Base-by-base conservation (phyloP, 2,329 filamentous ascomycete genomes). In the Phyllosticta capitalensis region DNA sequence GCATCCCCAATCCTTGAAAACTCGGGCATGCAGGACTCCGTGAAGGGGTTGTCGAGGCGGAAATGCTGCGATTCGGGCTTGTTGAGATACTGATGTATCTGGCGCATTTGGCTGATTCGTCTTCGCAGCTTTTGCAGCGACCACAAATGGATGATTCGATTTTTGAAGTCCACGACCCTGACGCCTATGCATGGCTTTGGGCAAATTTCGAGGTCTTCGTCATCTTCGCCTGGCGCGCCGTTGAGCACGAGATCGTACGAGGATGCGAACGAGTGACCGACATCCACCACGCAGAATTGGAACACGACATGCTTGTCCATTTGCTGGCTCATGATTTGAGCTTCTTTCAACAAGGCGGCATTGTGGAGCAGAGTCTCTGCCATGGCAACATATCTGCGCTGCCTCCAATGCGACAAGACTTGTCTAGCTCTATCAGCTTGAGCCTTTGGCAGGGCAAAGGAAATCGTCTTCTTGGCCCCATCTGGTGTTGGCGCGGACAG, bases 231-330 rank as follows among this genome's bases (percentile, higher is more conserved):
- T 0, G 88, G 87, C 50, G 96, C 85, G 20, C 90, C 92, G 67
- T 95, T 96, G 50, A 99, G 80, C 3, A 97, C 91, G 75, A 99
- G 87, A 72, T 99, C 94, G 74, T 99, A 99, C 0, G 92, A 95
- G 2, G 94, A 99, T 66, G 88, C 92, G 65, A 95, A 82, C 21
- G 85, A 86, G 68, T 99, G 92, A 1, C 94, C 94, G 63, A 88
- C 79, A 67, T 96, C 92, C 30, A 97, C 85, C 59, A 96, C 86
- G 12, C 90, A 88, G 70, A 97, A 99, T 72, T 99, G 94, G 71
- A 99, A 97, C 20, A 92, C 87, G 9, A 96, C 89, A 64, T 85
- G 85, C 71, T 96, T 94, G 65, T 94, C 89, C 77, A 99, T 88
- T 67, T 95, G 90, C 66, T 96, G 92, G 76, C 92, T 95, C 90